These are phyloP conservation scores for Vigna angularis DNA, from an alignment of 306 rosid genomes.

Conservation along the genomic window DNA sequence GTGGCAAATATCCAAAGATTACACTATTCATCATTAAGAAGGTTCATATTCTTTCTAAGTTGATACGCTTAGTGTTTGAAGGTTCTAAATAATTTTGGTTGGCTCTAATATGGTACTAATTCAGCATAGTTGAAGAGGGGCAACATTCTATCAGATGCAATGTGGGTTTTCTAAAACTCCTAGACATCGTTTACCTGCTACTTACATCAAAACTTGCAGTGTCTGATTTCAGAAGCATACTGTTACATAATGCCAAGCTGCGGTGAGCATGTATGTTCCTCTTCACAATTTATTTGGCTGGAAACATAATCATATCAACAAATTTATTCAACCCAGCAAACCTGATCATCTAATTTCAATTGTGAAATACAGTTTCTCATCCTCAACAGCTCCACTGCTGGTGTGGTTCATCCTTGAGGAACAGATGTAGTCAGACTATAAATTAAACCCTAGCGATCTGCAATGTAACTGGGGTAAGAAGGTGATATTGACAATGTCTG, in stretches of 20 bases:
- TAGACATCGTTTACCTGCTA: background rate
- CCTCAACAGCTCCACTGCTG: background rate
- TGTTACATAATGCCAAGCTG: constrained; percentile 3
- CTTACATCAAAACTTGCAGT: constrained; percentile 2
- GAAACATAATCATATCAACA: background rate
- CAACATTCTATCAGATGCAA: background rate
- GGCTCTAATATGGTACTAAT: background rate
- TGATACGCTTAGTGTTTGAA: background rate
- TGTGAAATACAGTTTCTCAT: constrained; percentile 23
- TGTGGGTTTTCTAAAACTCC: constrained; percentile 25
- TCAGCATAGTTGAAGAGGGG: background rate
- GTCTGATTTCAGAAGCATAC: constrained; percentile 7
- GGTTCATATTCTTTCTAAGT: background rate
- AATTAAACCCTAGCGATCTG: constrained; percentile 28
- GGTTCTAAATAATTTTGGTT: constrained; percentile 8
- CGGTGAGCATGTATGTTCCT: background rate
- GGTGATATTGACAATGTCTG: background rate
- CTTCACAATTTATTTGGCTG: background rate
- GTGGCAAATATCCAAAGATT: background rate
- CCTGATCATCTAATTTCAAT: background rate
- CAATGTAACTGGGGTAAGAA: constrained; percentile 14
- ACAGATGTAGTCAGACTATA: background rate
- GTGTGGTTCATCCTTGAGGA: constrained; percentile 8
- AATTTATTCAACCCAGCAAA: constrained; percentile 13
- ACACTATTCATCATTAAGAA: background rate